Evolutionary conservation across 2,329 filamentous ascomycete species (phyloP).

Genomic region (Colletotrichum kahawae): DNA sequence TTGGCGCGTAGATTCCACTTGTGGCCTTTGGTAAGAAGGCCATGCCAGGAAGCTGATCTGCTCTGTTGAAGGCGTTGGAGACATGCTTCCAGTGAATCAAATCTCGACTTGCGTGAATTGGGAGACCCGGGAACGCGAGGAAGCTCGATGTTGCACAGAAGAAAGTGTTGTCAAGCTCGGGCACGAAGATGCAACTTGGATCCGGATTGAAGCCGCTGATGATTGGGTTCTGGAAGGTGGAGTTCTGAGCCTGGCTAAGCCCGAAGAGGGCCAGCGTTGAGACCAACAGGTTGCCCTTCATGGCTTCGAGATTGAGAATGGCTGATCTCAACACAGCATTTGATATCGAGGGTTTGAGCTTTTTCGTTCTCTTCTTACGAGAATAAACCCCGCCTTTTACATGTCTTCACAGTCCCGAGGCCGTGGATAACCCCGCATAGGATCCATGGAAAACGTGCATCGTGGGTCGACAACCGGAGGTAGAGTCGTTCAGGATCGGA

Average conservation of each 20-base stretch:
- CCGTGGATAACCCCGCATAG: background rate
- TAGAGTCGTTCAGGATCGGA: accelerated
- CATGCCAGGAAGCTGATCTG: conserved; percentile 44
- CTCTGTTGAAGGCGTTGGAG: conserved; percentile 44
- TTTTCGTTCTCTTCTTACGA: background rate
- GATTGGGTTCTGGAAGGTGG: conserved; percentile 45
- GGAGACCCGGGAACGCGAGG: conserved; percentile 56
- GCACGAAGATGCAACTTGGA: conserved; percentile 48
- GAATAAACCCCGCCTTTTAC: background rate
- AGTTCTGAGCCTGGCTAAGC: conserved; percentile 21
- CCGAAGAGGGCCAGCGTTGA: background rate
- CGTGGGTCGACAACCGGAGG: accelerated
- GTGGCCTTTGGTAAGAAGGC: conserved; percentile 31
- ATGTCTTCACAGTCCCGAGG: background rate
- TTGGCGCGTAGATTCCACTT: conserved; percentile 53
- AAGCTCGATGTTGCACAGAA: conserved; percentile 59
- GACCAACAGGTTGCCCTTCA: background rate
- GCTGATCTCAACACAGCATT: background rate
- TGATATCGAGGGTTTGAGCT: background rate
- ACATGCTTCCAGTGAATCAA: conserved; percentile 53
- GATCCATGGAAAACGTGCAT: background rate
- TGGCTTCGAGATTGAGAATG: accelerated
- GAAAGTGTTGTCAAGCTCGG: conserved; percentile 46
- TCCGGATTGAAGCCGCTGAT: conserved; percentile 56
- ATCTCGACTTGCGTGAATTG: conserved; percentile 58